Evolutionary conservation across 2,329 filamentous ascomycete species (phyloP), one percentile per base, ranked within the genome.

Genomic region (Penicillium sclerotiorum): DNA sequence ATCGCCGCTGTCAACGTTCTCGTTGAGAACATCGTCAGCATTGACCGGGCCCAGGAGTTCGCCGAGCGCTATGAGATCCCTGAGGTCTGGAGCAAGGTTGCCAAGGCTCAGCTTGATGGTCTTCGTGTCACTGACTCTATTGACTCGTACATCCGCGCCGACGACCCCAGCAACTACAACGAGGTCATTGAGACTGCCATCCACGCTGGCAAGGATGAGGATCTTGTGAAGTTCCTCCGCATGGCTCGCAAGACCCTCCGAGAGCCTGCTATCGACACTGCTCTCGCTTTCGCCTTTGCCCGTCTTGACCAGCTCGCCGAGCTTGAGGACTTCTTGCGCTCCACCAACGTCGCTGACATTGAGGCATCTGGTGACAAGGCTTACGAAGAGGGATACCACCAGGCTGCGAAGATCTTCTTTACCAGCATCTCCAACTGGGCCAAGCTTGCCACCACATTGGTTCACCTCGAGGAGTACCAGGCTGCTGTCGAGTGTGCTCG

Each of bases 381-480:
- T 18, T 97, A 96, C 61, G 88, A 86, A 56, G 94, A 99, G 75
- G 93, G 93, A 53, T 86, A 90, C 67, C 93, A 94, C 67, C 88
- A 97, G 79, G 94, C 94, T 36, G 90, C 94, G 58, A 99, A 99
- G 84, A 97, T 99, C 67, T 99, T 97, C 82, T 99, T 86, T 78
- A 90, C 85, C 48, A 97, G 90, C 77, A 95, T 99, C 70, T 99
- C 94, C 47, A 99, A 99, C 82, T 99, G 94, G 94, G 93, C 93
- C 48, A 99, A 99, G 80, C 86, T 99, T 64, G 92, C 94, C 12
- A 97, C 94, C 9, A 99, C 94, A 9, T 83, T 97, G 53, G 94
- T 99, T n/a, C 91, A 97, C 72, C 85, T 99, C 6, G 88, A 87
- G 58, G 94, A 99, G 62, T 97, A 99, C 78, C 95, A 99, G 74